Base-by-base conservation (phyloP, 495 filamentous ascomycete species). In the Clohesyomyces aquaticus region DNA sequence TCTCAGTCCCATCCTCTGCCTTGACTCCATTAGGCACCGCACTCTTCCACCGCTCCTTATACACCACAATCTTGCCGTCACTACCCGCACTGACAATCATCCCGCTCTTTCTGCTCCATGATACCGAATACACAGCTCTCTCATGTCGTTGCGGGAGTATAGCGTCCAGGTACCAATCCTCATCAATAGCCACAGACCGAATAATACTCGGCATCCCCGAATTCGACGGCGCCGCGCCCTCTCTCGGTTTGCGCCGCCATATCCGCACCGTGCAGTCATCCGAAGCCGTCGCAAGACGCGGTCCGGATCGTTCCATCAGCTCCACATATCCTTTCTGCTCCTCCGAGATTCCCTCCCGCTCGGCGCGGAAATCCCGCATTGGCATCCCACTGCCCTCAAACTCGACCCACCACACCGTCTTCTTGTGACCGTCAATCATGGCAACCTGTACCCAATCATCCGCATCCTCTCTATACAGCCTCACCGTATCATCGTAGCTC, bases 371-470 rank as follows among this genome's bases (percentile, higher is more conserved):
- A 8, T 79, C 76, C 32, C 71, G 72, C 1, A 62, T 41, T 46
- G 55, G 42, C 48, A 69, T 65, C 22, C 50, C 56, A 53, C 41
- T 28, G 14, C 76, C 75, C 77, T 96, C 94, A 82, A 92, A 98
- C 61, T 90, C 84, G 9, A 96, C 61, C 45, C 82, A 87, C 94
- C 94, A 98, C 6, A 98, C 93, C 9, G 94, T 98, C 16, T 80
- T 82, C 52, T 75, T 76, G 74, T 96, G 91, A 0, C 87, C 91
- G 66, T 85, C 82, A 21, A 96, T 74, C 51, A 90, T 81, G n/a
- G 86, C 83, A n/a, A 94, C 87, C 66, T 92, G 93, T 9, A 86
- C 85, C 94, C 93, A 98, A 73, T 98, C 94, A 64, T 96, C 91
- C 23, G 83, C 78, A 76, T 96, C 93, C 79, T 96, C 93, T 27